phyloP scores from a whole-genome alignment of 768 basidiomycete genomes.

The Xanthoconium purpureum region DNA sequence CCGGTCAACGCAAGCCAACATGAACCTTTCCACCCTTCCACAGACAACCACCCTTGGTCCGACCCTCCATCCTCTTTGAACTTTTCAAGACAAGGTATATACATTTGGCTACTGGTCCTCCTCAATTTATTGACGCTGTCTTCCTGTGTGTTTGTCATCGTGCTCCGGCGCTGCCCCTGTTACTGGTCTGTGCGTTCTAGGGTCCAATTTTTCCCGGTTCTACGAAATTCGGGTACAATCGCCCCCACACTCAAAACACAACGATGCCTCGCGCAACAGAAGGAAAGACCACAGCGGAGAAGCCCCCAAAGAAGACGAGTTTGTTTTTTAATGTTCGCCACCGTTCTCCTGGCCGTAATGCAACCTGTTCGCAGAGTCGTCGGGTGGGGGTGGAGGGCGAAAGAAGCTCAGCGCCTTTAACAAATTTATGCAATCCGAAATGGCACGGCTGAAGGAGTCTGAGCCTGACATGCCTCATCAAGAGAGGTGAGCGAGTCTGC shows the following conservation, averaged over 20 bases:
- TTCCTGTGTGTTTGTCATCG: background rate
- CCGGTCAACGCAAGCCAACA: constrained; percentile 51
- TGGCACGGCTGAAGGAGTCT: constrained; percentile 73
- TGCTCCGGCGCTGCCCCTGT: constrained; percentile 28
- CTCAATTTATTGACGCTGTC: constrained; percentile 6
- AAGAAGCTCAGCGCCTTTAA: constrained; percentile 73
- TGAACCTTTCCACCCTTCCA: constrained; percentile 45
- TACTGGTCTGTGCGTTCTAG: constrained; percentile 27
- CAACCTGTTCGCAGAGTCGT: constrained; percentile 44
- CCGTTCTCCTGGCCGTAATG: constrained; percentile 17
- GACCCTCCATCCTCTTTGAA: constrained; percentile 5
- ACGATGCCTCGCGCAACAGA: constrained; percentile 42
- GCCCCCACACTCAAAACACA: constrained; percentile 8
- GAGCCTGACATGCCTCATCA: constrained; percentile 71
- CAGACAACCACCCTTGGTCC: constrained; percentile 35
- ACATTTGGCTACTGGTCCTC: background rate
- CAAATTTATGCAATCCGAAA: constrained; percentile 77
- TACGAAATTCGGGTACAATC: constrained; percentile 8
- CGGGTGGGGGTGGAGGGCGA: constrained; percentile 46
- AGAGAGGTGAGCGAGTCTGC: constrained; percentile 51
- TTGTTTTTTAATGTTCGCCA: constrained; percentile 23
- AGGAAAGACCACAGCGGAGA: constrained; percentile 41
- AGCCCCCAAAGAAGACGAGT: constrained; percentile 56
- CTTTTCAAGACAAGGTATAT: constrained; percentile 15
- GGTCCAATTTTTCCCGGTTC: constrained; percentile 15